Evolutionary conservation across 2,329 filamentous ascomycete genomes (phyloP).

Genomic region (Zymoseptoria ardabiliae): DNA sequence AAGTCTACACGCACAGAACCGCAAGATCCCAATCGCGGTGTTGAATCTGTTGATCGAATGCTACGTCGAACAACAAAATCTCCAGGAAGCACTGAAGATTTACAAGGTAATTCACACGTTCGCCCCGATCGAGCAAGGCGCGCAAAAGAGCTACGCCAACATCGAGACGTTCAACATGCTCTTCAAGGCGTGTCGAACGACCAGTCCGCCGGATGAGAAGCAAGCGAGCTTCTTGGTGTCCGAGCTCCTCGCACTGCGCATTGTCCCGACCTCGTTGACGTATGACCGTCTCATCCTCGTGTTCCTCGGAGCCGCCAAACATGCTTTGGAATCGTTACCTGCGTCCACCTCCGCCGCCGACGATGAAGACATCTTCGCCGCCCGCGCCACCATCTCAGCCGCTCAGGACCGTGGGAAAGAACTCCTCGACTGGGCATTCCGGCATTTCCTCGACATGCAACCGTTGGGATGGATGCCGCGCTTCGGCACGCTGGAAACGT

Average conservation of each 20-base stretch:
- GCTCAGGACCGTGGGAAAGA: slow-evolving; percentile 10
- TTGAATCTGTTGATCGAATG: slow-evolving; percentile 49
- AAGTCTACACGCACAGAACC: slow-evolving; percentile 43
- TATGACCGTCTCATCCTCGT: slow-evolving; percentile 56
- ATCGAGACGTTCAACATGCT: slow-evolving; percentile 57
- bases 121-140: slow-evolving; percentile 18
- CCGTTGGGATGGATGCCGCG: slow-evolving; percentile 25
- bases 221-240: slow-evolving; percentile 54
- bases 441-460: slow-evolving; percentile 30
- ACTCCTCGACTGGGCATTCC: slow-evolving; percentile 26
- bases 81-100: slow-evolving; percentile 48
- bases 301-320: slow-evolving; percentile 34
- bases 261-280: slow-evolving; percentile 50
- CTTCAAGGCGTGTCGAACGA: slow-evolving; percentile 23
- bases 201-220: slow-evolving; percentile 37
- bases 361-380: neutral
- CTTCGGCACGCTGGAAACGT: slow-evolving; percentile 24
- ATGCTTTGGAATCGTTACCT: slow-evolving; percentile 6
- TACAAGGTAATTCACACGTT: slow-evolving; percentile 54
- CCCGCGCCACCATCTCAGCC: neutral
- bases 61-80: slow-evolving; percentile 36
- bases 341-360: neutral
- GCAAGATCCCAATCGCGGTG: slow-evolving; percentile 45
- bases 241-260: slow-evolving; percentile 52
- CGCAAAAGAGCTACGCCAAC: slow-evolving; percentile 26